Evolutionary conservation across 2,329 filamentous ascomycete species (phyloP).

Genomic region (Coniochaeta hoffmannii): DNA sequence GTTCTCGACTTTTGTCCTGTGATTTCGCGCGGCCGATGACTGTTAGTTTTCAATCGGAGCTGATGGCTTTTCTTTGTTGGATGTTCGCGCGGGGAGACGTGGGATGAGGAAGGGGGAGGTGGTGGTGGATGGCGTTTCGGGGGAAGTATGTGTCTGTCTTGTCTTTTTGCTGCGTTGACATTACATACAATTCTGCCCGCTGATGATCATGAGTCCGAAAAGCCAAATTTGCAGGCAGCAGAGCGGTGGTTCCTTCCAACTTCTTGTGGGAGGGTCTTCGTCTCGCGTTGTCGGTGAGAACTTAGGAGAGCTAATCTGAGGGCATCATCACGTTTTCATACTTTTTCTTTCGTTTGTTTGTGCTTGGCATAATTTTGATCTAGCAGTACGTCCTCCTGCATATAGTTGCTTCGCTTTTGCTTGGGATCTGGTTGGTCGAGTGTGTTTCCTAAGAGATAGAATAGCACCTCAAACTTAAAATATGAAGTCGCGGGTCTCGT

Average conservation of each 20-base stretch:
- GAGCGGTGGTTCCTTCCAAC: slow-evolving; percentile 9
- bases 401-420: background rate
- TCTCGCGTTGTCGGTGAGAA: slow-evolving; percentile 29
- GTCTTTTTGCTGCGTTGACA: slow-evolving; percentile 3
- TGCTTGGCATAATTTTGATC: too few relatives aligned
- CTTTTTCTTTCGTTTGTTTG: background rate
- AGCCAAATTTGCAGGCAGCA: slow-evolving; percentile 34
- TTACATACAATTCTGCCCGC: slow-evolving; percentile 18
- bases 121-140: background rate
- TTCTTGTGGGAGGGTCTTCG: slow-evolving; percentile 6
- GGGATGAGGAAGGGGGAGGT: background rate
- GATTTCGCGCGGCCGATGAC: slow-evolving; percentile 1
- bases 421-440: background rate
- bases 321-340: slow-evolving; percentile 11
- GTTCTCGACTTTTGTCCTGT: background rate
- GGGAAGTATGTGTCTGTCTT: background rate
- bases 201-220: slow-evolving; percentile 30
- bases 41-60: slow-evolving; percentile 5
- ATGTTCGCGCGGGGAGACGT: background rate
- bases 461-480: too few relatives aligned
- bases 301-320: slow-evolving; percentile 35
- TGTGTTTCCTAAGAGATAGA: background rate
- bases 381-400: background rate
- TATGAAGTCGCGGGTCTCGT: too few relatives aligned
- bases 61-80: background rate